Base-by-base conservation (phyloP, 768 basidiomycete species). In the Coprinopsis cinerea region DNA sequence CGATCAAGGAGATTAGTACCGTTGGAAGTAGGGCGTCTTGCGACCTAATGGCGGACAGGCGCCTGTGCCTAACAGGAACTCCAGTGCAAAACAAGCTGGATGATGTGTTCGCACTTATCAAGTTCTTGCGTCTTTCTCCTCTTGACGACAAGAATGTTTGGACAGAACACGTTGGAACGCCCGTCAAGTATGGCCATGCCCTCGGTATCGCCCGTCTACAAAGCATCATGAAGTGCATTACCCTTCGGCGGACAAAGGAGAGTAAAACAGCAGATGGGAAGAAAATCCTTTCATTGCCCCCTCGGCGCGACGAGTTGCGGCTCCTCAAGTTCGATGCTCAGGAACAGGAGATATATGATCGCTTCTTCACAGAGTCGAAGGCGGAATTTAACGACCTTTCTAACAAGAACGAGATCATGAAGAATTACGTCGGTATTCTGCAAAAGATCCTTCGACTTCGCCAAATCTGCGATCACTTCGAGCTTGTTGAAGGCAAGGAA, bases 31-130 rank as follows among this genome's bases (percentile, higher is more conserved):
- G 91, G 49, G 96, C 96, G 5, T 93, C 88, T 11, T 98, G 96
- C 66, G 93, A 96, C 64, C 78, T 99, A 43, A 79, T 87, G 66
- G 92, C 96, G 14, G 91, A 97, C 61, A 83, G 96, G 46, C 83
- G 96, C 14, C 73, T 97, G 36, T 94, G 92, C 65, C 73, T 99
- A 34, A 94, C 94, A n/a, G 96, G 96, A 49, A 99, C 96, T 6
- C 96, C 96, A 1, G 92, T 99, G 30, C 96, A 99, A 71, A 99
- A 99, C 75, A 96, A 95, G 67, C 80, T 98, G 46, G 96, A 98
- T 68, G 96, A 99, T 62, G 87, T 99, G 44, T 98, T 87, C 66
- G 96, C 96, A 3, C 75, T 99, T 51, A 83, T 99, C 75, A 96
- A 96, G 67, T 98, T 99, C 69, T 69, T 99, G 48, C 86, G 93